A percentile compares a stretch with the other conserved stretches of the same genome.
Conservation (phyloP, 2,329 filamentous ascomycete genomes). For the Fusarium veterinarium region DNA sequence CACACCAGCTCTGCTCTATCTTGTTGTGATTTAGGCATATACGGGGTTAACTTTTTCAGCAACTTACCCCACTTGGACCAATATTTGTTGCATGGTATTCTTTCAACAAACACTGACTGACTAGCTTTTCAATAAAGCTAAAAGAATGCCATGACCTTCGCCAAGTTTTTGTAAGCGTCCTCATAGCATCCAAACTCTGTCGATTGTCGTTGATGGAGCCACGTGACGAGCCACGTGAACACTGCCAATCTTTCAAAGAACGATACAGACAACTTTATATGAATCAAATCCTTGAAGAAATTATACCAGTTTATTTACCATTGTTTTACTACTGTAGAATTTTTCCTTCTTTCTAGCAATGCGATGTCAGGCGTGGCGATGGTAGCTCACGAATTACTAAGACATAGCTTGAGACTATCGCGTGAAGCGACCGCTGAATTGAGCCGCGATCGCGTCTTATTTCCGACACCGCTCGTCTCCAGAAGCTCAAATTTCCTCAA, state of each 20-base stretch:
- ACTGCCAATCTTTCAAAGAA: neutral
- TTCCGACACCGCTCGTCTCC: conserved; percentile 19
- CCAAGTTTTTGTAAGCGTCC: neutral
- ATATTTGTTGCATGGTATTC: neutral
- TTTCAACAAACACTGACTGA: neutral
- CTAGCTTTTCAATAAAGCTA: neutral
- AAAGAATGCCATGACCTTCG: neutral
- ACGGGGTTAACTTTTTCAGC: neutral
- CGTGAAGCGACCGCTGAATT: neutral
- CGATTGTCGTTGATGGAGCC: neutral
- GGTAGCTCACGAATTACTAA: neutral
- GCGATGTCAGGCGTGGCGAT: neutral
- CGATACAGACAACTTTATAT: neutral
- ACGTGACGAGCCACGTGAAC: neutral
- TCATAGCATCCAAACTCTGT: too few relatives aligned
- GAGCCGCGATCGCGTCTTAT: neutral
- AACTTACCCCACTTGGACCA: neutral
- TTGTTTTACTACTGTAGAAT: too few relatives aligned
- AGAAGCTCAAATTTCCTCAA: neutral
- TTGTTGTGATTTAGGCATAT: neutral
- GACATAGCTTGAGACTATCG: neutral
- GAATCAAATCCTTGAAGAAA: neutral
- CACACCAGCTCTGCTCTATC: neutral
- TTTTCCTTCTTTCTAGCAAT: neutral
- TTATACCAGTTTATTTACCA: too few relatives aligned